These are phyloP conservation scores for Leptomonas seymouri DNA, from an alignment of 208 protist species.

Conservation along the genomic window DNA sequence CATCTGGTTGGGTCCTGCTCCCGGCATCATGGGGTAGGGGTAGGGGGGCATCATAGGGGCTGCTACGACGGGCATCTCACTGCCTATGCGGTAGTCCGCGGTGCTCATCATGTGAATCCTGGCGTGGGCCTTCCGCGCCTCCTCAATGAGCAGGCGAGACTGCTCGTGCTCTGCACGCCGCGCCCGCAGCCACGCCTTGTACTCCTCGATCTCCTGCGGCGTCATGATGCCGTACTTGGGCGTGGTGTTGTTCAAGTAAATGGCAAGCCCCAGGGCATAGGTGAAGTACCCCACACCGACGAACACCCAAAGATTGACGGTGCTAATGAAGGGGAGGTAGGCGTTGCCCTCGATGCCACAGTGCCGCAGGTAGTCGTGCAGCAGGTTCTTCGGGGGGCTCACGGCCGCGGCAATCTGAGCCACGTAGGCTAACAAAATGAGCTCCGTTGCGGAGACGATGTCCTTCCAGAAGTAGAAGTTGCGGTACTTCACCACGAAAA, in stretches of 20 bases:
- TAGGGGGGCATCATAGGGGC: conserved; percentile 15
- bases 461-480: conserved; percentile 84
- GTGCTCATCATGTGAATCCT: conserved; percentile 50
- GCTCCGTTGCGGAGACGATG: conserved; percentile 65
- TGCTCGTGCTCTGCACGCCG: conserved; percentile 48
- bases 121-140: conserved; percentile 57
- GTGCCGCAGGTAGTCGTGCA: conserved; percentile 57
- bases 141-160: conserved; percentile 44
- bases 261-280: conserved; percentile 44
- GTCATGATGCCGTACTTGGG: conserved; percentile 86
- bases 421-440: conserved; percentile 61
- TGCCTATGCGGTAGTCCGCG: conserved; percentile 17
- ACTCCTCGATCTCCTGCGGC: conserved; percentile 65
- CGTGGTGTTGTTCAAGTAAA: conserved; percentile 73
- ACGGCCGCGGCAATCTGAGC: conserved; percentile 44
- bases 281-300: conserved; percentile 50
- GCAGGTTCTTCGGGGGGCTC: conserved; percentile 34
- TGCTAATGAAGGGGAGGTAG: conserved; percentile 61
- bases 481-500: conserved; percentile 62
- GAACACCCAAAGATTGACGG: conserved; percentile 61
- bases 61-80: conserved; percentile 5
- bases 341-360: conserved; percentile 44
- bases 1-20: conserved; percentile 1
- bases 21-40: conserved; percentile 7
- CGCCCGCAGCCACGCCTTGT: conserved; percentile 69